Evolutionary conservation across 106 monocot genomes (phyloP).

Genomic region (Dendrobium huoshanense): DNA sequence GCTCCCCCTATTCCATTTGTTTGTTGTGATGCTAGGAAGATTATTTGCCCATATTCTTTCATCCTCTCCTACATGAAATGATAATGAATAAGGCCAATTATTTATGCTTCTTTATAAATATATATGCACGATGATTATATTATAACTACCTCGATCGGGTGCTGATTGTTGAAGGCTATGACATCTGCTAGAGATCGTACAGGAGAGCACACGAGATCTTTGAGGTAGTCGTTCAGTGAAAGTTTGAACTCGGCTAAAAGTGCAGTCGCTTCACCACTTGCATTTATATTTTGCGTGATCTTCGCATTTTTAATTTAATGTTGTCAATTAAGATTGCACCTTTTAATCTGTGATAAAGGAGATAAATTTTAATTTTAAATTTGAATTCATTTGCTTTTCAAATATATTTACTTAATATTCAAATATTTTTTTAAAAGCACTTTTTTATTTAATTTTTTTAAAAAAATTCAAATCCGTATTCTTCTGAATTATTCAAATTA

Average conservation of each 20-base stretch:
- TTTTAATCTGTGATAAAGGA: slow-evolving; percentile 4
- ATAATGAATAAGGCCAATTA: not conserved
- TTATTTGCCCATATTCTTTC: slow-evolving; percentile 20
- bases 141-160: slow-evolving; percentile 34
- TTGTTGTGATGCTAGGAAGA: slow-evolving; percentile 19
- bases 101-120: not conserved
- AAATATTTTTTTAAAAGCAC: no score
- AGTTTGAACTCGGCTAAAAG: slow-evolving; percentile 57
- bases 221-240: slow-evolving; percentile 37
- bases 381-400: no score
- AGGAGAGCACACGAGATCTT: slow-evolving; percentile 36
- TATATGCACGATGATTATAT: not conserved
- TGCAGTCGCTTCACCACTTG: slow-evolving; percentile 22
- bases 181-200: slow-evolving; percentile 55
- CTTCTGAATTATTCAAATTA: not conserved
- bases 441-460: no score
- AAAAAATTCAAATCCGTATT: no score
- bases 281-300: slow-evolving; percentile 10
- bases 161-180: slow-evolving; percentile 54
- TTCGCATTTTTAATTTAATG: slow-evolving; percentile 28
- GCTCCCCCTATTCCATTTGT: slow-evolving; percentile 18
- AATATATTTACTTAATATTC: no score
- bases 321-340: slow-evolving; percentile 37
- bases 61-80: slow-evolving; percentile 14
- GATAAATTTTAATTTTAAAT: no score